Evolutionary conservation across 306 rosid genomes (phyloP), one percentile per base, ranked within the genome.

Genomic region (Calophaca sinica): DNA sequence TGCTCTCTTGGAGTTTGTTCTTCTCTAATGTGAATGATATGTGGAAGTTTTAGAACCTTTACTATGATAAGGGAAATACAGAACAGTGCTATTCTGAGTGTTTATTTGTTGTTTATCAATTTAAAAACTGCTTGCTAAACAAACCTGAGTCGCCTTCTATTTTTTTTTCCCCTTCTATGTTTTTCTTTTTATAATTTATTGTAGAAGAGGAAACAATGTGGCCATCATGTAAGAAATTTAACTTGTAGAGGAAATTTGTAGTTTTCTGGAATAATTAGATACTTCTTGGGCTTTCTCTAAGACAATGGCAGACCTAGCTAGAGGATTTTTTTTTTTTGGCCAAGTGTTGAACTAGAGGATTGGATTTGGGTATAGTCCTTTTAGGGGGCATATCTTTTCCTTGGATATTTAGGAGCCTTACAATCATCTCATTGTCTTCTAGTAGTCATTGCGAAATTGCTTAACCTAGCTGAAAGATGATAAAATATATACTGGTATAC

Each of bases 391-490:
- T 20, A 20, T 20, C 26, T 20, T 20, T 20, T 20, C 26, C 26
- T 20, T 20, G 26, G 26, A 20, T 20, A 20, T 20, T 20, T 20
- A 20, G 26, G 26, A 20, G 26, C 26, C 26, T 20, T 20, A 20
- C 26, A 20, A 20, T 20, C 26, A 20, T 20, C 35, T 60, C 58
- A 35, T 44, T 31, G 61, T 62, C 70, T 13, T 28, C 29, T 32
- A 9, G 13, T 20, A 35, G 70, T n/a, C n/a, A 67, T 26, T 42
- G 20, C 35, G 33, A 78, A 59, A 36, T 57, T 69, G 44, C 66
- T 55, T 84, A 45, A 15, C 31, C 36, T 62, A 55, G 7, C 52
- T 62, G 54, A 61, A 74, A 45, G 58, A 55, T 54, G 75, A 42
- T 77, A 73, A 41, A 38, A 54, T 80, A 29, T 51, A 15, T 20